These are phyloP conservation scores for Lepidium aucheri DNA, from an alignment of 345 rosid genomes.

Conservation along the genomic window DNA sequence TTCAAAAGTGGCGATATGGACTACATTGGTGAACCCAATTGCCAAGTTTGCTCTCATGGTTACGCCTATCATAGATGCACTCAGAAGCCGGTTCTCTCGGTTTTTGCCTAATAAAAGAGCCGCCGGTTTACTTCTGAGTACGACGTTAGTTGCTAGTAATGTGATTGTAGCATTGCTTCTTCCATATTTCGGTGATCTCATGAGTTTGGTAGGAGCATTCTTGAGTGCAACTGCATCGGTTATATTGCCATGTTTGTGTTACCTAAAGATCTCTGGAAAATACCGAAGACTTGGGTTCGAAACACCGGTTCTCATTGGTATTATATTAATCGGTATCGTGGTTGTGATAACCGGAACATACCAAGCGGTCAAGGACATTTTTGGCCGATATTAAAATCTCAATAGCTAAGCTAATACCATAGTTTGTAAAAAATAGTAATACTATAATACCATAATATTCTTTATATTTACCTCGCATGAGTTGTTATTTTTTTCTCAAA, in stretches of 20 bases:
- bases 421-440: too few species aligned
- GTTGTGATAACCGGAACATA: slow-evolving; percentile 46
- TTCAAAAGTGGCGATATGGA: slow-evolving; percentile 59
- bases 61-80: slow-evolving; percentile 42
- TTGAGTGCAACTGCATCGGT: slow-evolving; percentile 42
- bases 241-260: slow-evolving; percentile 45
- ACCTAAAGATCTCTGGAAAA: slow-evolving; percentile 42
- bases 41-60: slow-evolving; percentile 55
- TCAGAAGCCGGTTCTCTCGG: slow-evolving; percentile 26
- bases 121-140: slow-evolving; percentile 25
- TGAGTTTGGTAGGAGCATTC: slow-evolving; percentile 60
- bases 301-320: slow-evolving; percentile 18
- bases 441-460: too few species aligned
- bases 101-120: slow-evolving; percentile 19
- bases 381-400: slow-evolving; percentile 10
- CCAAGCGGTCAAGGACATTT: slow-evolving; percentile 35
- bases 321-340: slow-evolving; percentile 24
- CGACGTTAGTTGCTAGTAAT: slow-evolving; percentile 39
- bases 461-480: too few species aligned
- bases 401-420: not conserved
- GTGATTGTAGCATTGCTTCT: slow-evolving; percentile 40
- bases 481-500: too few species aligned
- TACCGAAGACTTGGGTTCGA: slow-evolving; percentile 30
- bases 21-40: slow-evolving; percentile 50
- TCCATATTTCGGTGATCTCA: slow-evolving; percentile 47